Evolutionary conservation across 257 asterid species (phyloP).

Genomic region (Gardenia jasminoides): DNA sequence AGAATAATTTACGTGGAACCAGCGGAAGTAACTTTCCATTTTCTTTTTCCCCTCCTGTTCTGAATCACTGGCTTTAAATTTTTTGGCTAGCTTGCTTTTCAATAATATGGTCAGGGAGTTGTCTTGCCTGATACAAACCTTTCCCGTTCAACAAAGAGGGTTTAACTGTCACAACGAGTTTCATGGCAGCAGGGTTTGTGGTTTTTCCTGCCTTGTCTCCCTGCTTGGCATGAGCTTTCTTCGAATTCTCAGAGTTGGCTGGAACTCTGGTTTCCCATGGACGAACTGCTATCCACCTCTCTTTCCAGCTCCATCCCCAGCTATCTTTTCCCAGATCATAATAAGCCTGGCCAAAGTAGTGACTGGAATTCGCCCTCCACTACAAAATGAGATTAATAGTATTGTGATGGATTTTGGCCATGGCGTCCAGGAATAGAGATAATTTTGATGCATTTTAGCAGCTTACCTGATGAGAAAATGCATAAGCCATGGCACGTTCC

Average conservation of each 20-base stretch:
- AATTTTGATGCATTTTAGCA: not conserved
- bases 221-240: slow-evolving; percentile 33
- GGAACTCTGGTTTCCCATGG: slow-evolving; percentile 72
- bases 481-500: slow-evolving; percentile 72
- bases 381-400: slow-evolving; percentile 14
- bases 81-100: slow-evolving; percentile 11
- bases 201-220: slow-evolving; percentile 26
- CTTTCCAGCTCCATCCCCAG: slow-evolving; percentile 93
- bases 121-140: slow-evolving; percentile 4
- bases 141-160: slow-evolving; percentile 13
- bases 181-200: slow-evolving; percentile 20
- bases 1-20: slow-evolving; percentile 6
- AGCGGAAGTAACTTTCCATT: not conserved
- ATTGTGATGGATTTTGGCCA: too few species aligned
- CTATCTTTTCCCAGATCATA: slow-evolving; percentile 71
- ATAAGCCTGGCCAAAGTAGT: slow-evolving; percentile 62
- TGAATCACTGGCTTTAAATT: not conserved
- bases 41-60: not conserved
- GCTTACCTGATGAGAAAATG: slow-evolving; percentile 77
- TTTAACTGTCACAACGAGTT: slow-evolving; percentile 18
- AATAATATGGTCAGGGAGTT: not conserved
- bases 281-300: slow-evolving; percentile 68
- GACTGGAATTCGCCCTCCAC: slow-evolving; percentile 73
- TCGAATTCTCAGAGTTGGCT: slow-evolving; percentile 25
- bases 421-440: not conserved